Evolutionary conservation across 2,329 filamentous ascomycete genomes (phyloP).

Genomic region (Hypoxylon sp.): DNA sequence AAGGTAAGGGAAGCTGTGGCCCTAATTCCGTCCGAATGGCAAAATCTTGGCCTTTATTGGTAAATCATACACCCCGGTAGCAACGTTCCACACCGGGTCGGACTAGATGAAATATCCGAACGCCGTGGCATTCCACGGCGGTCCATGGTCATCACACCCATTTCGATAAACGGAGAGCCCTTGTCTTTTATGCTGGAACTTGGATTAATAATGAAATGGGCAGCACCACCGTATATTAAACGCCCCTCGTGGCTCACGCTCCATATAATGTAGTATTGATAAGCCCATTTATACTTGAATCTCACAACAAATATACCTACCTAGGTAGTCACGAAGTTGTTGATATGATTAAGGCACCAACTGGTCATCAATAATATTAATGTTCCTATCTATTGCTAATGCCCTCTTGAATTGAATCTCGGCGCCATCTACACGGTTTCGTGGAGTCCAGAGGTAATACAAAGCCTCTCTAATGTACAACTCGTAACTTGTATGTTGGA

Average conservation of each 20-base stretch:
- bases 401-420: slow-evolving; percentile 1
- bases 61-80: background rate
- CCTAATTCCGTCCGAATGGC: background rate
- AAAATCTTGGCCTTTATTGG: background rate
- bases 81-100: background rate
- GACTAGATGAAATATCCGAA: slow-evolving; percentile 1
- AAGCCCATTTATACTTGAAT: background rate
- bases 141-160: slow-evolving; percentile 9
- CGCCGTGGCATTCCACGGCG: slow-evolving; percentile 27
- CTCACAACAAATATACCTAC: background rate
- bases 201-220: background rate
- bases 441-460: background rate
- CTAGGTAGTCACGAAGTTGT: background rate
- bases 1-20: background rate
- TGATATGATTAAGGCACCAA: background rate
- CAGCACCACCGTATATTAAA: background rate
- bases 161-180: background rate
- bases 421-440: slow-evolving; percentile 1
- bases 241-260: background rate
- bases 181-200: background rate
- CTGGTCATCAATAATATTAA: slow-evolving; percentile 9
- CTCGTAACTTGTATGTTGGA: background rate
- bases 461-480: background rate
- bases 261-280: background rate
- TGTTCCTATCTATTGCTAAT: slow-evolving; percentile 15